These are phyloP conservation scores for Telopea speciosissima DNA, from an alignment of 177 flowering plant genomes.

Conservation along the genomic window DNA sequence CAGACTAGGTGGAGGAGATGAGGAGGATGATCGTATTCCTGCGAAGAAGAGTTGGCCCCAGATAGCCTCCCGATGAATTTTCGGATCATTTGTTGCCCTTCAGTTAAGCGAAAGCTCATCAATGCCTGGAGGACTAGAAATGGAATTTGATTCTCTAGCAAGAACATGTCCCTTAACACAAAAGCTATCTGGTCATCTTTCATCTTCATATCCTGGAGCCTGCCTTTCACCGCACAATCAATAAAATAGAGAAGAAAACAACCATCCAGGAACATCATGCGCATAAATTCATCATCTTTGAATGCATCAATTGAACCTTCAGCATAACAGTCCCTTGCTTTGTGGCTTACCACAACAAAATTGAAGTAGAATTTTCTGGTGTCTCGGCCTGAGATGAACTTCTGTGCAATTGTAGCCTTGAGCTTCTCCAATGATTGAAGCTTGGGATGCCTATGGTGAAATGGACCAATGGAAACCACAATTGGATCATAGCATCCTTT, in stretches of 20 bases:
- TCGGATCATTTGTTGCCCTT: neutral
- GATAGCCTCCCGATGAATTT: neutral
- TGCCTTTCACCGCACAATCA: neutral
- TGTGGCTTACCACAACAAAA: neutral
- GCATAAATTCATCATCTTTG: neutral
- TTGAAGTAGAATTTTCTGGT: neutral
- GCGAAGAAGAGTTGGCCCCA: neutral
- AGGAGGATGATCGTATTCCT: neutral
- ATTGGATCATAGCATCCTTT: neutral
- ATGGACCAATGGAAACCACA: neutral
- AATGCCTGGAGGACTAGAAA: neutral
- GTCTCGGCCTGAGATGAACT: neutral
- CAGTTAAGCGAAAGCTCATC: neutral
- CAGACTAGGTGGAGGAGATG: neutral
- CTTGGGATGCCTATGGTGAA: neutral
- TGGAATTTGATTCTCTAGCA: neutral
- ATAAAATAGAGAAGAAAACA: neutral
- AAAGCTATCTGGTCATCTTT: neutral
- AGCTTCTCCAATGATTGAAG: neutral
- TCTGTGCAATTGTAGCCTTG: neutral
- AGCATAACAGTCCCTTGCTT: neutral
- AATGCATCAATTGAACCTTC: neutral
- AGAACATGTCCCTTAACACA: neutral
- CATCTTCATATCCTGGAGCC: neutral
- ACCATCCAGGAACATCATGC: slow-evolving; percentile 1